Evolutionary conservation across 2,329 filamentous ascomycete species (phyloP).

Genomic region (Microascus cirrosus): DNA sequence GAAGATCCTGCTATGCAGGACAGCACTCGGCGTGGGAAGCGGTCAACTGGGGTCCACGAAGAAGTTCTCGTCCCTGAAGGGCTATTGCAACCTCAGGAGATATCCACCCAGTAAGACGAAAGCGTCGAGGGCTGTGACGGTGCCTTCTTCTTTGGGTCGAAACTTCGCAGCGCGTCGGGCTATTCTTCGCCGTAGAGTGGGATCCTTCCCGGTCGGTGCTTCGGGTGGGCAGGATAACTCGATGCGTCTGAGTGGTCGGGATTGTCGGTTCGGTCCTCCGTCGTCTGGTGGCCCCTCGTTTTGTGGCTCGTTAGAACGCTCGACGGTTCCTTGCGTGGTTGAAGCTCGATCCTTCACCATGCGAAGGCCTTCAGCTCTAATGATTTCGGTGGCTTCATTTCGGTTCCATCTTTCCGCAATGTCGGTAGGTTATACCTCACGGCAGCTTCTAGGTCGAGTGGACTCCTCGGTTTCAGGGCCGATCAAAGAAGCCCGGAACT

Average conservation of each 20-base stretch:
- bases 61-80: not conserved
- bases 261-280: not conserved
- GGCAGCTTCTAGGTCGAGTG: not conserved
- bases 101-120: not conserved
- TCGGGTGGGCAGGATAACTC: not conserved
- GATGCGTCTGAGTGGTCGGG: not conserved
- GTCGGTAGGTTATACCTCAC: not conserved
- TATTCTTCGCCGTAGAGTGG: not conserved
- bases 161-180: not conserved
- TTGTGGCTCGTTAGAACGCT: not conserved
- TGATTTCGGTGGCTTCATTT: not conserved
- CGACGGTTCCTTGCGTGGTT: not conserved
- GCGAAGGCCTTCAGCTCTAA: not conserved
- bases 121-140: not conserved
- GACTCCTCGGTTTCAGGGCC: not conserved
- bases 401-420: no score
- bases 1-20: not conserved
- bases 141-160: not conserved
- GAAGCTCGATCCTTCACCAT: not conserved
- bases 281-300: not conserved
- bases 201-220: not conserved
- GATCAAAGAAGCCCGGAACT: not conserved
- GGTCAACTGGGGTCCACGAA: not conserved
- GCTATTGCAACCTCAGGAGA: not conserved
- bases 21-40: not conserved